These are phyloP conservation scores for Trametes maxima DNA, from an alignment of 768 basidiomycete species.

Conservation along the genomic window DNA sequence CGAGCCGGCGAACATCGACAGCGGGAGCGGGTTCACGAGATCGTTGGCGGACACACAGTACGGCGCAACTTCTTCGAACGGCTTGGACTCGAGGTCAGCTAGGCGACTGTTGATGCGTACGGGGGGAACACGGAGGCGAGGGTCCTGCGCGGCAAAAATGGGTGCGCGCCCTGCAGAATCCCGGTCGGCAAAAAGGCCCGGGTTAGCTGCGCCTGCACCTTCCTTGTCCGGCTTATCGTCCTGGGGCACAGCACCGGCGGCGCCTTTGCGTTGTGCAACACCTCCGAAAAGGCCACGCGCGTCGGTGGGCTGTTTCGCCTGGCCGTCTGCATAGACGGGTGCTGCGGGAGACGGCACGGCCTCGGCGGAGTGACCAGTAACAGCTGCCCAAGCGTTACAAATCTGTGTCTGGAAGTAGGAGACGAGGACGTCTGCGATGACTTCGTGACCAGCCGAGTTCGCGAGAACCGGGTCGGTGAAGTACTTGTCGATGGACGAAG, in stretches of 20 bases:
- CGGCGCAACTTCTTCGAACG: slow-evolving; percentile 86
- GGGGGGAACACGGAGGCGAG: slow-evolving; percentile 62
- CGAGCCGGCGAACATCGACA: slow-evolving; percentile 88
- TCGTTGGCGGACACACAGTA: slow-evolving; percentile 98
- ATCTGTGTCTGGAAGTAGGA: slow-evolving; percentile 90
- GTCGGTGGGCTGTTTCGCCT: slow-evolving; percentile 42
- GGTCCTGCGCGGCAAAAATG: slow-evolving; percentile 19
- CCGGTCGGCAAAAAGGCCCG: slow-evolving; percentile 20
- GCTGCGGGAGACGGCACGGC: slow-evolving; percentile 47
- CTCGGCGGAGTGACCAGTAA: slow-evolving; percentile 67
- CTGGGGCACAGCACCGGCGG: slow-evolving; percentile 41
- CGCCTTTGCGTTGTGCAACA: slow-evolving; percentile 80
- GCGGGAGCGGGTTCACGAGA: slow-evolving; percentile 95
- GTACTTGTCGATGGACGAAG: slow-evolving; percentile 65
- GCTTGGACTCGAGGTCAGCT: slow-evolving; percentile 35
- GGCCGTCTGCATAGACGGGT: slow-evolving; percentile 35
- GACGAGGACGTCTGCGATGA: slow-evolving; percentile 89
- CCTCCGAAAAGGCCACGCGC: slow-evolving; percentile 81
- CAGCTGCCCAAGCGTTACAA: slow-evolving; percentile 82
- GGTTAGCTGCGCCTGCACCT: slow-evolving; percentile 14
- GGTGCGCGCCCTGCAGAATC: slow-evolving; percentile 20
- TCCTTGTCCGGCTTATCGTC: slow-evolving; percentile 33
- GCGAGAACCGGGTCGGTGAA: slow-evolving; percentile 86
- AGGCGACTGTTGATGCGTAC: slow-evolving; percentile 74
- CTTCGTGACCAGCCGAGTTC: slow-evolving; percentile 74